Base-by-base conservation (phyloP, 345 rosid species). In the Arabis hirsuta region DNA sequence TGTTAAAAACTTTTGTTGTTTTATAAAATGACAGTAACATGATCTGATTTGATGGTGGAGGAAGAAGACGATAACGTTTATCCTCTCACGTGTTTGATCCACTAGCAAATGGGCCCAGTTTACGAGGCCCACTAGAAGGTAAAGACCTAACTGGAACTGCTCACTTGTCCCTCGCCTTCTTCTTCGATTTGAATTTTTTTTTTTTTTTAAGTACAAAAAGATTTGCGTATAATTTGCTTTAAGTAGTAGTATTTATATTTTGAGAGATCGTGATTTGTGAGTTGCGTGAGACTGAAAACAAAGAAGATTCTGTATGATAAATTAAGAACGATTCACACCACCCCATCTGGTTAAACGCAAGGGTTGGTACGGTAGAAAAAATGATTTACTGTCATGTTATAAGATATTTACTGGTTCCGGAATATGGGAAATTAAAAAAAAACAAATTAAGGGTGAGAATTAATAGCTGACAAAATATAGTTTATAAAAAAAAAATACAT, bases 231-330 rank as follows among this genome's bases (percentile, higher is more conserved):
- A 71, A 60, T 46, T 27, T 71, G 67, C 43, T 38, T 46, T n/a
- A 10, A 13, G 57, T 27, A 42, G n/a, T 36, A 12, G 1, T 1
- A 9, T 32, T 6, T 3, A 32, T 22, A 6, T 34, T 38, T 24
- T 7, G 36, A 32, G 50, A 36, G 66, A 58, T 58, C 50, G 57
- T 48, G 59, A 70, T 58, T 14, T 58, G 9, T 48, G 74, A 58
- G 50, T 58, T 48, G 59, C 59, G 52, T 50, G 43, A 70, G 13
- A 59, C 43, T 38, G 10, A 6, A 20, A 67, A 54, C 38, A 34
- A 6, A 34, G 24, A 34, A 34, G 38, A 34, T 34, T 34, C 38
- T 34, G 9, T 34, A 6, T 6, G 8, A 6, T 34, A 32, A 61
- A 43, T 0, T 19, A 32, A 31, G 2, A 22, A 22, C 2, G 24